A percentile compares a stretch with the other conserved stretches of the same genome.
Conservation (phyloP, 2,329 filamentous ascomycete genomes). For the Drechslera avenae region DNA sequence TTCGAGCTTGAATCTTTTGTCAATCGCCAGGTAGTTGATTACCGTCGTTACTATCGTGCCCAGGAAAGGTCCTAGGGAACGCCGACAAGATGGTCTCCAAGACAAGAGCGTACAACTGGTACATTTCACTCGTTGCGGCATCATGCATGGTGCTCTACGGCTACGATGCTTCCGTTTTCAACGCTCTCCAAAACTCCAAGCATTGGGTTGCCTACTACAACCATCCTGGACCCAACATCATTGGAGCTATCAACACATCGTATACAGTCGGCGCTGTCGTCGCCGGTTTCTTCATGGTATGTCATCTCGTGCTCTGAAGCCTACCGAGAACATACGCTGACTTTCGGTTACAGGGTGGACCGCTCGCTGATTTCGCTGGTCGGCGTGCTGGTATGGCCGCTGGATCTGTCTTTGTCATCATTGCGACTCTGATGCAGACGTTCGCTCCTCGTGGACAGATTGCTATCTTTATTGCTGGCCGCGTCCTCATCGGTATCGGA, state of each 20-base stretch:
- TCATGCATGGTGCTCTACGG: slow-evolving; percentile 78
- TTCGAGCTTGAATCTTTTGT: slow-evolving; percentile 12
- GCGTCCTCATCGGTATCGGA: slow-evolving; percentile 71
- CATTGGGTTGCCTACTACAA: slow-evolving; percentile 71
- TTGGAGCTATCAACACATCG: slow-evolving; percentile 67
- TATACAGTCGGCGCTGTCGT: slow-evolving; percentile 74
- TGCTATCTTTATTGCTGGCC: slow-evolving; percentile 70
- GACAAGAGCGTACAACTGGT: slow-evolving; percentile 59
- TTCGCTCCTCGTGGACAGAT: slow-evolving; percentile 64
- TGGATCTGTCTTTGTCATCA: slow-evolving; percentile 68
- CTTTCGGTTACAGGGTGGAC: slow-evolving; percentile 55
- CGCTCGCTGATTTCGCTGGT: slow-evolving; percentile 65
- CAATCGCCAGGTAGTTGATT: not conserved
- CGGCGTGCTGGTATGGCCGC: slow-evolving; percentile 68
- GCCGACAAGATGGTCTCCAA: slow-evolving; percentile 40
- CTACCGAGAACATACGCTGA: not conserved
- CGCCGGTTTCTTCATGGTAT: slow-evolving; percentile 67
- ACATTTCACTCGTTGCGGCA: slow-evolving; percentile 71
- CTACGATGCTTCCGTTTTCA: slow-evolving; percentile 76
- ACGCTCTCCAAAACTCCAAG: slow-evolving; percentile 69
- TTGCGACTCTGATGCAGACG: slow-evolving; percentile 71
- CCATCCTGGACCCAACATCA: slow-evolving; percentile 51
- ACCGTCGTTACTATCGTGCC: not conserved
- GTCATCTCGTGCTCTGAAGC: not conserved
- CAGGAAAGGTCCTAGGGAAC: slow-evolving; percentile 1